Evolutionary conservation across 208 protist species (phyloP).

Genomic region (Wallacemonas rigidus): DNA sequence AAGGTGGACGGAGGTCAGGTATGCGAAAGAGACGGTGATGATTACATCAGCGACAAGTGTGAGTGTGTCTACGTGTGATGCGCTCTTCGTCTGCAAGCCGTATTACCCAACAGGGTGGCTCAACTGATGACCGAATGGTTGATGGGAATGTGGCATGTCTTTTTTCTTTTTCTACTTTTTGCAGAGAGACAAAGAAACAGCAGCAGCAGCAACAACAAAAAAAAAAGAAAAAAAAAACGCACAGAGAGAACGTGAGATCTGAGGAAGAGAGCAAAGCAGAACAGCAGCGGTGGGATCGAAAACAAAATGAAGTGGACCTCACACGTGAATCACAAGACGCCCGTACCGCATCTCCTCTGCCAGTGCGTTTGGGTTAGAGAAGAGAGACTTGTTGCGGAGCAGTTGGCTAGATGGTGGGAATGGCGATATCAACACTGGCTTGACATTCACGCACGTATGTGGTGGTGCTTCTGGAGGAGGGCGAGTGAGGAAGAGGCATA

Average conservation of each 20-base stretch:
- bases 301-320: slow-evolving; percentile 22
- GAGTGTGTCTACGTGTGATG: no score
- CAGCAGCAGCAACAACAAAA: slow-evolving; percentile 21
- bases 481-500: background rate
- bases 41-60: no score
- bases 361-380: background rate
- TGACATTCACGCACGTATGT: background rate
- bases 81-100: no score
- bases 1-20: no score
- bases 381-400: slow-evolving; percentile 2
- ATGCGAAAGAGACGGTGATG: no score
- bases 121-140: no score
- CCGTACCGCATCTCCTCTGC: slow-evolving; percentile 16
- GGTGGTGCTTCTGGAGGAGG: background rate
- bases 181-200: slow-evolving; percentile 26
- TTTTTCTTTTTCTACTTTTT: background rate
- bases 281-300: slow-evolving; percentile 15
- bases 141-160: no score
- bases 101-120: no score
- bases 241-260: background rate
- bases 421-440: slow-evolving; percentile 1
- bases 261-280: background rate
- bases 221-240: slow-evolving; percentile 11
- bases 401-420: slow-evolving; percentile 7
- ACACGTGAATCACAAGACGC: background rate